Evolutionary conservation across 2,329 filamentous ascomycete species (phyloP).

Genomic region (Cladosporium sp.): DNA sequence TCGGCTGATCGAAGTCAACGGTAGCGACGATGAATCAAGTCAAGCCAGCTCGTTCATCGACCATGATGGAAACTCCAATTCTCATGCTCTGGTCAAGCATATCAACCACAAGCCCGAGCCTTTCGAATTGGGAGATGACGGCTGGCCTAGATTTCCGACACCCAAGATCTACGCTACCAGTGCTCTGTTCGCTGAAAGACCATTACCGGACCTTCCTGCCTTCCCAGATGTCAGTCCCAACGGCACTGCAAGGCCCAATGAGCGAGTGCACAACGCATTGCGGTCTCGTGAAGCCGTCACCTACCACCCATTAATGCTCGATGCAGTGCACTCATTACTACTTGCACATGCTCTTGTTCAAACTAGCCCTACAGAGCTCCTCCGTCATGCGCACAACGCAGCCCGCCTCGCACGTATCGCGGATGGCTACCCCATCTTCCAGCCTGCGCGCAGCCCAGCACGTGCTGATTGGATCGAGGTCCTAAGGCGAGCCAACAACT

Average conservation of each 20-base stretch:
- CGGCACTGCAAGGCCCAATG: slow-evolving; percentile 19
- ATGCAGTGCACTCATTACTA: slow-evolving; percentile 73
- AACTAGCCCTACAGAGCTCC: slow-evolving; percentile 71
- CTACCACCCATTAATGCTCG: slow-evolving; percentile 75
- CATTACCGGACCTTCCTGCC: slow-evolving; percentile 62
- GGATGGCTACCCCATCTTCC: slow-evolving; percentile 78
- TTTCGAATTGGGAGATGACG: slow-evolving; percentile 32
- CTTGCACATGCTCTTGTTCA: slow-evolving; percentile 71
- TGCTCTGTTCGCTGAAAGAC: slow-evolving; percentile 66
- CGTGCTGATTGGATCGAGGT: slow-evolving; percentile 79
- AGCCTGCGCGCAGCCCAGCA: slow-evolving; percentile 65
- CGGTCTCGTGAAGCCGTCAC: slow-evolving; percentile 61
- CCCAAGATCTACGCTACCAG: slow-evolving; percentile 54
- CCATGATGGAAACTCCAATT: slow-evolving; percentile 24
- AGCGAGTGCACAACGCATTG: slow-evolving; percentile 30
- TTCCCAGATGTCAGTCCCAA: slow-evolving; percentile 51
- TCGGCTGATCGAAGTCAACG: slow-evolving; percentile 26
- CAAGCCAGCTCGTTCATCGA: slow-evolving; percentile 15
- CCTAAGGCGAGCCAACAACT: slow-evolving; percentile 62
- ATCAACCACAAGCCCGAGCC: slow-evolving; percentile 27
- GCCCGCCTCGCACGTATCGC: slow-evolving; percentile 68
- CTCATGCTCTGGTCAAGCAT: slow-evolving; percentile 41
- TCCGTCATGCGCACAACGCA: slow-evolving; percentile 77
- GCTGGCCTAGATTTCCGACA: slow-evolving; percentile 45
- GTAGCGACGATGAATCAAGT: slow-evolving; percentile 18